phyloP scores from a whole-genome alignment of 495 filamentous ascomycete species.

The Peziza echinospora region DNA sequence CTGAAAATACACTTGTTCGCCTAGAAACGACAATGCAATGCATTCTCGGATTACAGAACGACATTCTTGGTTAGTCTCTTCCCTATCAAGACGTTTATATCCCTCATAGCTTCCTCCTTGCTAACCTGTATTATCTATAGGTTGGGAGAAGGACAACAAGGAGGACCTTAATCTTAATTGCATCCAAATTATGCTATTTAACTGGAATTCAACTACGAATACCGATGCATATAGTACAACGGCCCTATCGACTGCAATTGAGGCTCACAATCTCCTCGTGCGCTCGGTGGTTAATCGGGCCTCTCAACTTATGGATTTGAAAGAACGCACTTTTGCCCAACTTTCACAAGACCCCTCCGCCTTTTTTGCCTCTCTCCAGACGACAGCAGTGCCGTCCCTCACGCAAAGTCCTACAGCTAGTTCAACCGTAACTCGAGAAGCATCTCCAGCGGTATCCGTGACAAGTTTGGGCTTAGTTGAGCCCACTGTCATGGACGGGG shows the following conservation, averaged over 20 bases:
- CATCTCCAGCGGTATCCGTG: neutral
- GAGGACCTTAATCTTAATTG: constrained; percentile 11
- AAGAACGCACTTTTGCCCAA: too few species aligned
- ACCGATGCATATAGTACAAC: neutral
- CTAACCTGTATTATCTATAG: too few species aligned
- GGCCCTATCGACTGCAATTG: constrained; percentile 10
- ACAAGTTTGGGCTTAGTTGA: neutral
- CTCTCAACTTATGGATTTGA: neutral
- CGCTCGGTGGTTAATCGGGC: neutral
- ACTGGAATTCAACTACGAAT: constrained; percentile 1
- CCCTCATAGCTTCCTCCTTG: too few species aligned
- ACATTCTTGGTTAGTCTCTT: constrained; percentile 13
- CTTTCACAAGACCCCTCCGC: too few species aligned
- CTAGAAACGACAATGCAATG: constrained; percentile 14
- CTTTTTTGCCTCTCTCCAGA: neutral
- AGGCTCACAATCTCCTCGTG: constrained; percentile 16
- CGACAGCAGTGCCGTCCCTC: neutral
- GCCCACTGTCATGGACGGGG: neutral
- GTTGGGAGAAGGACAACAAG: constrained; percentile 16
- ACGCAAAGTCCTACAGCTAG: neutral
- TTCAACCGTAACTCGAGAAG: neutral
- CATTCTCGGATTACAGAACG: constrained; percentile 18
- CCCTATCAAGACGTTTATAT: too few species aligned
- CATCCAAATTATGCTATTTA: constrained; percentile 11
- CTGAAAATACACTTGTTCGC: constrained; percentile 8